Base-by-base conservation (phyloP, 768 basidiomycete genomes). In the Hygrophorus russula region DNA sequence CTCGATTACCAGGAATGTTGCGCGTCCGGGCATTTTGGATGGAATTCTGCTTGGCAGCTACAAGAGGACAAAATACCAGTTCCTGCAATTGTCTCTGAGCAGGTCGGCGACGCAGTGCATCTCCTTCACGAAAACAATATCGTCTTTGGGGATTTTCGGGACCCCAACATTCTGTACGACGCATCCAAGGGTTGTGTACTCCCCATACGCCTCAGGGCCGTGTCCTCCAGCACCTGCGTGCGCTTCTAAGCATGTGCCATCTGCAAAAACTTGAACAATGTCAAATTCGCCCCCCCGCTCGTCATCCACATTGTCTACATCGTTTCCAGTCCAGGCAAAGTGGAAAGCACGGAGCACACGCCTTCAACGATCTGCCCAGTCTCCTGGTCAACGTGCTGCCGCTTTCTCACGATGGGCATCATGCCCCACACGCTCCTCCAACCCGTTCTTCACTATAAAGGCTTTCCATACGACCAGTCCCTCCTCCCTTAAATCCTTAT, bases 231-330 rank as follows among this genome's bases (percentile, higher is more conserved):
- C n/a, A n/a, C 66, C 42, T 76, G 70, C 1, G 74, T 54, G 42
- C 64, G 68, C 53, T 82, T 82, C 93, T 93, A 97, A 0, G 82
- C 82, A 56, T 93, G 91, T 0, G 94, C 94, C 72, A 86, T 89
- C 59, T 93, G 84, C 57, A 97, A 68, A 70, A 98, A 92, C 56
- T 92, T 94, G 81, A 92, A 94, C 0, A 88, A 78, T 0, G 89
- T 82, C 0, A 93, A 88, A 55, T 96, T 94, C 36, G 83, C n/a
- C 77, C 55, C 94, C 93, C 41, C 82, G 74, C 56, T 96, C 91
- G 71, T 98, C 94, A 67, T 97, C 94, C 19, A 91, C 81, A 60
- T 86, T 93, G 54, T 94, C 93, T 92, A 46, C 10, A 36, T 42
- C n/a, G 34, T 20, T 4, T n/a, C 49, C 15, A 51, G 29, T 31